Conservation (phyloP, 192 early-diverging fungal genomes). For the Coemansia sp. region DNA sequence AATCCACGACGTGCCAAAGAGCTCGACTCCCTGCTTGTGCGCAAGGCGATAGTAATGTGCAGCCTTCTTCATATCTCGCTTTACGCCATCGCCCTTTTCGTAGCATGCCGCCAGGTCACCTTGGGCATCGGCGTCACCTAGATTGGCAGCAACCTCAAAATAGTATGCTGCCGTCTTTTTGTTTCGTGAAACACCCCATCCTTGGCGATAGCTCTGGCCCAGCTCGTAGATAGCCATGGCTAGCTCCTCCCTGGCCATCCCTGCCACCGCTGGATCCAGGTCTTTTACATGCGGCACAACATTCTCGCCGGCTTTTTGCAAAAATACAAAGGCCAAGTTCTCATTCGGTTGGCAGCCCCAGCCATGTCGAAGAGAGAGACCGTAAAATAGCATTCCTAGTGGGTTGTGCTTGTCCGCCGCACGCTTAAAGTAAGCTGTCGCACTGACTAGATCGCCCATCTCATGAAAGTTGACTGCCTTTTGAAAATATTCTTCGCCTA, state of each 20-base stretch:
- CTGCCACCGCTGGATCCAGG: slow-evolving; percentile 54
- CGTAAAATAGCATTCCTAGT: slow-evolving; percentile 69
- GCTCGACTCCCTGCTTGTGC: slow-evolving; percentile 63
- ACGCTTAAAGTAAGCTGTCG: slow-evolving; percentile 65
- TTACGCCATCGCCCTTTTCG: slow-evolving; percentile 69
- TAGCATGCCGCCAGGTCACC: slow-evolving; percentile 72
- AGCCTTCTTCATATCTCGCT: slow-evolving; percentile 69
- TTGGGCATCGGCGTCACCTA: slow-evolving; percentile 79
- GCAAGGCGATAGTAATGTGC: slow-evolving; percentile 78
- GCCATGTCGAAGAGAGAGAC: slow-evolving; percentile 71
- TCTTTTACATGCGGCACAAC: slow-evolving; percentile 61
- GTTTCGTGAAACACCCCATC: slow-evolving; percentile 73
- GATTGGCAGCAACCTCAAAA: slow-evolving; percentile 75
- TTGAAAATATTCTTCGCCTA: slow-evolving; percentile 61
- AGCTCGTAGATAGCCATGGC: slow-evolving; percentile 77
- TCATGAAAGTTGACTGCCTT: slow-evolving; percentile 68
- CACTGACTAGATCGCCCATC: slow-evolving; percentile 63
- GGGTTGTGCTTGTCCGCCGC: slow-evolving; percentile 63
- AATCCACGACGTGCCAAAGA: slow-evolving; percentile 83
- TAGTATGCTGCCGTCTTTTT: slow-evolving; percentile 71
- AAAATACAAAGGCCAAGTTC: slow-evolving; percentile 61
- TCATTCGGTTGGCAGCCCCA: slow-evolving; percentile 74
- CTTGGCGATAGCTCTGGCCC: slow-evolving; percentile 74
- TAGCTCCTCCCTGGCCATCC: slow-evolving; percentile 63
- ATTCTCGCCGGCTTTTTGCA: slow-evolving; percentile 66